These are phyloP conservation scores for Pleurotus pulmonarius DNA, from an alignment of 768 basidiomycete species.

Conservation along the genomic window DNA sequence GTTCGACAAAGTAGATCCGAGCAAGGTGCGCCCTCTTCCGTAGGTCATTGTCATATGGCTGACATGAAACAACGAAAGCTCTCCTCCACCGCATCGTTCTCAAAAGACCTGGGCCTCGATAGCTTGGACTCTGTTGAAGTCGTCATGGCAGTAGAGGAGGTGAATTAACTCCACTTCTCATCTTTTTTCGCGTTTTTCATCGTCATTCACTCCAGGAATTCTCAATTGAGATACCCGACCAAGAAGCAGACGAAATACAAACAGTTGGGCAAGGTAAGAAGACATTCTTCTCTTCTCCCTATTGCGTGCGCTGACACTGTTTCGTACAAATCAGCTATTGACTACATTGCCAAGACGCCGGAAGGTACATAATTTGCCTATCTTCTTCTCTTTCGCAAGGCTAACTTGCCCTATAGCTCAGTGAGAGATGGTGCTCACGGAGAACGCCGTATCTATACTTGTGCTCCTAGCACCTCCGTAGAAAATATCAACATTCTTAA, in stretches of 20 bases:
- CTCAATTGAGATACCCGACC: conserved; percentile 95
- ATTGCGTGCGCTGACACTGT: conserved; percentile 11
- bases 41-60: conserved; percentile 1
- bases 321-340: conserved; percentile 64
- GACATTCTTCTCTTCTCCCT: conserved; percentile 1
- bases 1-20: conserved; percentile 82
- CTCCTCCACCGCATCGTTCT: conserved; percentile 59
- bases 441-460: conserved; percentile 34
- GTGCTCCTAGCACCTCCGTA: conserved; percentile 17
- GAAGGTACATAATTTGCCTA: conserved; percentile 51
- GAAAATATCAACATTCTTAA: conserved; percentile 1
- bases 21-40: conserved; percentile 48
- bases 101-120: conserved; percentile 86
- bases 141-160: conserved; percentile 98
- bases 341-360: conserved; percentile 92
- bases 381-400: not conserved
- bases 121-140: conserved; percentile 97
- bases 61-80: conserved; percentile 43
- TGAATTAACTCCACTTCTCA: conserved; percentile 18
- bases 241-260: conserved; percentile 91
- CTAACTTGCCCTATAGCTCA: conserved; percentile 33
- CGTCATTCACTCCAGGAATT: conserved; percentile 66
- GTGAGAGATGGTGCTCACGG: conserved; percentile 32
- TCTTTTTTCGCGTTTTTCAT: conserved; percentile 4
- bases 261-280: conserved; percentile 81